Evolutionary conservation across 768 basidiomycete genomes (phyloP).

Genomic region (Hericium coralloides): DNA sequence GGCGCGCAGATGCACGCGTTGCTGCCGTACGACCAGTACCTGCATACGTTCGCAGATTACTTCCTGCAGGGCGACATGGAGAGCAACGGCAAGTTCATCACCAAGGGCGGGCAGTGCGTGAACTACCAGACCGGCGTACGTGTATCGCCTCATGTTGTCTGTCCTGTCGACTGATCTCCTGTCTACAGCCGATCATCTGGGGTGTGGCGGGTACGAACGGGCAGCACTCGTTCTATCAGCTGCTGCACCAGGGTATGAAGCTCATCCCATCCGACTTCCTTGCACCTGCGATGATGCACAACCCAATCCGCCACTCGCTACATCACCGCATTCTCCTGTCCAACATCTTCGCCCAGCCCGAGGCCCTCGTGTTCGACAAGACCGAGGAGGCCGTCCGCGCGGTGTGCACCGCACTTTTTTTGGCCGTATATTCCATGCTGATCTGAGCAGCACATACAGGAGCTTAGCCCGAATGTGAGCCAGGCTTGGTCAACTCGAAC

Average conservation of each 20-base stretch:
- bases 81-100: constrained; percentile 95
- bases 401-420: constrained; percentile 10
- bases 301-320: constrained; percentile 76
- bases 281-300: constrained; percentile 84
- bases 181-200: constrained; percentile 88
- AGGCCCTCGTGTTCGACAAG: constrained; percentile 97
- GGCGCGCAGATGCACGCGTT: constrained; percentile 92
- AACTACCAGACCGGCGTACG: constrained; percentile 93
- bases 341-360: constrained; percentile 98
- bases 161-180: constrained; percentile 1
- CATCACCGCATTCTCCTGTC: constrained; percentile 96
- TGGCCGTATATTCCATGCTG: neutral
- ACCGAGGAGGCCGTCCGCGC: constrained; percentile 78
- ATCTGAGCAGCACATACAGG: constrained; percentile 19
- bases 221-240: constrained; percentile 99
- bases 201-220: constrained; percentile 97
- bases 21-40: constrained; percentile 96
- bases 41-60: constrained; percentile 99
- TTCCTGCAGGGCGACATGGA: constrained; percentile 99
- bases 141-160: neutral
- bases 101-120: constrained; percentile 88
- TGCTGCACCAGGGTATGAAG: constrained; percentile 91
- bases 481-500: constrained; percentile 94
- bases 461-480: constrained; percentile 59
- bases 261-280: constrained; percentile 89